Evolutionary conservation across 257 asterid species (phyloP), one percentile per base, ranked within the genome.

Genomic region (Solanum sitiens): DNA sequence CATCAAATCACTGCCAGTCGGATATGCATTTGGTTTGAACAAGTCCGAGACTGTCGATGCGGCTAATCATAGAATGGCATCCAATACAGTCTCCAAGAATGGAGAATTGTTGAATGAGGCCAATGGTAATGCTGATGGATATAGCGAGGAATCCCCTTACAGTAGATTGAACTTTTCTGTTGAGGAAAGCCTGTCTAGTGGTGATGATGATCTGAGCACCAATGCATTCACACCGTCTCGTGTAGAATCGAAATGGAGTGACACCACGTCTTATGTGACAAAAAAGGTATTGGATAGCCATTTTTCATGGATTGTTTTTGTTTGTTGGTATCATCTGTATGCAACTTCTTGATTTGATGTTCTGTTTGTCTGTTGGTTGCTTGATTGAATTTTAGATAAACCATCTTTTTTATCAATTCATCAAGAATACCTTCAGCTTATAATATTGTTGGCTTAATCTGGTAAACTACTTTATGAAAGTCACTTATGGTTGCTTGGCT

Each of bases 101-200:
- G 94, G 86, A 88, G 93, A 87, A 73, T 86, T 85, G n/a, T 68
- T 50, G 68, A 77, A 87, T 86, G 95, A 89, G 86, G 87, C 86
- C 44, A 87, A 91, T 89, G 92, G 93, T 65, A 90, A 87, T 79
- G 92, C 77, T 59, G 89, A 89, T 89, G 91, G 83, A n/a, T 90
- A 89, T 68, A 91, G 45, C 89, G 95, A 94, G 85, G 99, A 96
- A 79, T 96, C 99, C 21, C 98, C 98, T 30, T 96, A 95, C 91
- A 83, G 91, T 89, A 89, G 94, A 89, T 89, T 92, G 90, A 92
- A 89, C 86, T 61, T 89, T 86, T 88, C 93, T 86, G 88, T 87
- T 30, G 93, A 94, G 89, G 94, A 87, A 40, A 92, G 89, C 53
- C 90, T 91, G 87, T 89, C 94, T 33, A 87, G 87, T 83, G 92